Evolutionary conservation across 2,329 filamentous ascomycete genomes (phyloP).

Genomic region (Talaromyces sp.): DNA sequence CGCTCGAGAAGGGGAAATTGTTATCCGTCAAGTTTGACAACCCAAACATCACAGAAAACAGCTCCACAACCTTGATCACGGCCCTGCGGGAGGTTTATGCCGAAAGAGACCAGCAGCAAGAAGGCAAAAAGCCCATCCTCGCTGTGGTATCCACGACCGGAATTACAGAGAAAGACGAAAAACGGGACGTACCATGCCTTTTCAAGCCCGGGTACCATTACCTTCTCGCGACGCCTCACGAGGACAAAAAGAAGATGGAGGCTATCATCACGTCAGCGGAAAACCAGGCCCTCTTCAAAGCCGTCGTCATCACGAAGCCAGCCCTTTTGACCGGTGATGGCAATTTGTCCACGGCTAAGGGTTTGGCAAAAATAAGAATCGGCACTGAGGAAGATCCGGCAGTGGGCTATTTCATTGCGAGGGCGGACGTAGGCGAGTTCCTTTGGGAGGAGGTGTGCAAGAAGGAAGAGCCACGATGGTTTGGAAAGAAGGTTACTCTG

Average conservation of each 20-base stretch:
- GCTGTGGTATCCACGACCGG: conserved; percentile 31
- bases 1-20: conserved; percentile 18
- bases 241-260: conserved; percentile 35
- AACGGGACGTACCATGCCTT: conserved; percentile 25
- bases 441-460: conserved; percentile 25
- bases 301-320: conserved; percentile 28
- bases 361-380: conserved; percentile 21
- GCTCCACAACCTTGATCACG: conserved; percentile 22
- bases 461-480: conserved; percentile 16
- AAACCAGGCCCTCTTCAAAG: conserved; percentile 15
- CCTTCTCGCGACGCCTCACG: conserved; percentile 29
- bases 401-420: conserved; percentile 30
- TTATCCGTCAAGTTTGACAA: conserved; percentile 28
- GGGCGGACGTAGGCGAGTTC: conserved; percentile 33
- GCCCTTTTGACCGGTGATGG: conserved; percentile 28
- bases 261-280: conserved; percentile 18
- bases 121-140: conserved; percentile 19
- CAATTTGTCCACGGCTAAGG: conserved; percentile 18
- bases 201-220: conserved; percentile 30
- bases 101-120: conserved; percentile 8
- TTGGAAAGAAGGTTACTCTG: conserved; percentile 19
- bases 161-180: conserved; percentile 18
- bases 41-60: conserved; percentile 29
- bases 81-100: conserved; percentile 19
- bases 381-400: conserved; percentile 26